These are phyloP conservation scores for Cladosporium sp. DNA, from an alignment of 2,329 filamentous ascomycete genomes.

Conservation along the genomic window DNA sequence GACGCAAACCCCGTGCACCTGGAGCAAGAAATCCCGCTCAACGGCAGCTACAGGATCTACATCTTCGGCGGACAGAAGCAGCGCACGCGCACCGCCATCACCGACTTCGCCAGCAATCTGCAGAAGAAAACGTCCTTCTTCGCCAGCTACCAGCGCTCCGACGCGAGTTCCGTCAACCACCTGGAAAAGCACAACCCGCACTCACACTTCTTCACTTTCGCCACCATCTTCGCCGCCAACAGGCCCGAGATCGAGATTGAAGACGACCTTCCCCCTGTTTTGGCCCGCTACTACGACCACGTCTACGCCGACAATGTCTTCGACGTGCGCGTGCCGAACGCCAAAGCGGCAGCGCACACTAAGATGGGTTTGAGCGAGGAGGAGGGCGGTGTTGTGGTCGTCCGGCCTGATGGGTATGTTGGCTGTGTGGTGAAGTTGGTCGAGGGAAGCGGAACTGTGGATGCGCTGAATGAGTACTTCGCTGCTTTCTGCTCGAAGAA, in stretches of 20 bases:
- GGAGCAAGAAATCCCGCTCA: conserved; percentile 84
- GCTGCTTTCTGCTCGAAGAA: conserved; percentile 64
- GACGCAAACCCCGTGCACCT: conserved; percentile 88
- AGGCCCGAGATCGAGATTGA: conserved; percentile 69
- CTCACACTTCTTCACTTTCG: conserved; percentile 74
- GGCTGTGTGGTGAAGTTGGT: conserved; percentile 69
- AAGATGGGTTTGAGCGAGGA: conserved; percentile 79
- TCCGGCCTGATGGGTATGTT: conserved; percentile 83
- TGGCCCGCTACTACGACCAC: conserved; percentile 74
- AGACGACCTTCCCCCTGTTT: conserved; percentile 63
- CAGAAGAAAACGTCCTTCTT: conserved; percentile 69
- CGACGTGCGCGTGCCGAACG: conserved; percentile 65
- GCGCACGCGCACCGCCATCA: conserved; percentile 58
- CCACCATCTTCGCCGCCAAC: conserved; percentile 66
- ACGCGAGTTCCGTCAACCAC: conserved; percentile 61
- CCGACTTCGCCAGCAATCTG: conserved; percentile 65
- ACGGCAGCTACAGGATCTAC: conserved; percentile 83
- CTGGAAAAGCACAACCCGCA: conserved; percentile 85
- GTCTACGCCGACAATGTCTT: conserved; percentile 82
- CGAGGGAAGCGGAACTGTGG: conserved; percentile 73
- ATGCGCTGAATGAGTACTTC: conserved; percentile 84
- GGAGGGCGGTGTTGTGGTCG: conserved; percentile 74
- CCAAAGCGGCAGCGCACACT: conserved; percentile 71
- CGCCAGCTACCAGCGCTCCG: conserved; percentile 57
- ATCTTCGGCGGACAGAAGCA: conserved; percentile 65